phyloP scores from a whole-genome alignment of 2,329 filamentous ascomycete genomes.

The Fusarium bulbicola region DNA sequence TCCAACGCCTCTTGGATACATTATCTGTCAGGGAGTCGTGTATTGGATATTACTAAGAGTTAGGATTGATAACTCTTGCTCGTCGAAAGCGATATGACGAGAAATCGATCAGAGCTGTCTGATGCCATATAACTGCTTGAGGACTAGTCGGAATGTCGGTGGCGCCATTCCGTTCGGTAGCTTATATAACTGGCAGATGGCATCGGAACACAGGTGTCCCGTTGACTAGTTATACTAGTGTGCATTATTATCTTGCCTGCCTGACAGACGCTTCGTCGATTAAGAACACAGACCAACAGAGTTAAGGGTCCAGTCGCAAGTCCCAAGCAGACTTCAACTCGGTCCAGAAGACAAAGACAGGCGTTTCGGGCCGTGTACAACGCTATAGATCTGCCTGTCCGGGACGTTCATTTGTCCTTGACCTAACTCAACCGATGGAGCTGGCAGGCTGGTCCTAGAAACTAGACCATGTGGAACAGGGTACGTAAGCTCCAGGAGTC shows the following conservation, averaged over 20 bases:
- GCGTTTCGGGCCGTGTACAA: background rate
- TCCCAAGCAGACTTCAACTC: background rate
- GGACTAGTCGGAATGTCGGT: conserved; percentile 15
- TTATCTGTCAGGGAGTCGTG: background rate
- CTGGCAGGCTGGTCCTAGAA: conserved; percentile 21
- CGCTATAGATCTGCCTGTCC: background rate
- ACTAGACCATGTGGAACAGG: conserved; percentile 36
- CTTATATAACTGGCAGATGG: conserved; percentile 21
- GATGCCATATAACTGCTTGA: conserved; percentile 10
- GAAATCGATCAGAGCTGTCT: background rate
- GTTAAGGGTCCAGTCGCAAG: background rate
- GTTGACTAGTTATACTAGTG: conserved; percentile 19
- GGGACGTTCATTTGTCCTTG: background rate
- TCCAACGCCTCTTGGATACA: background rate
- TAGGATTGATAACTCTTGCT: background rate
- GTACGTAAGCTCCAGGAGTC: conserved; percentile 39
- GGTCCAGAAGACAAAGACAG: background rate
- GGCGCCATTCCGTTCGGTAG: conserved; percentile 34
- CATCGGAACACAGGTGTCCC: conserved; percentile 13
- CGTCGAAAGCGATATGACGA: background rate
- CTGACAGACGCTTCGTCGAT: background rate
- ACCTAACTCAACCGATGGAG: conserved; percentile 9
- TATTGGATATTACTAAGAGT: background rate
- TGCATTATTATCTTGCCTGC: conserved; percentile 14
- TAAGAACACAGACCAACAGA: background rate